Percentiles rank a stretch among this genome's conserved stretches.
These are phyloP conservation scores for Tolypocladium pustulatum DNA, from an alignment of 2,329 filamentous ascomycete species.

Conservation along the genomic window DNA sequence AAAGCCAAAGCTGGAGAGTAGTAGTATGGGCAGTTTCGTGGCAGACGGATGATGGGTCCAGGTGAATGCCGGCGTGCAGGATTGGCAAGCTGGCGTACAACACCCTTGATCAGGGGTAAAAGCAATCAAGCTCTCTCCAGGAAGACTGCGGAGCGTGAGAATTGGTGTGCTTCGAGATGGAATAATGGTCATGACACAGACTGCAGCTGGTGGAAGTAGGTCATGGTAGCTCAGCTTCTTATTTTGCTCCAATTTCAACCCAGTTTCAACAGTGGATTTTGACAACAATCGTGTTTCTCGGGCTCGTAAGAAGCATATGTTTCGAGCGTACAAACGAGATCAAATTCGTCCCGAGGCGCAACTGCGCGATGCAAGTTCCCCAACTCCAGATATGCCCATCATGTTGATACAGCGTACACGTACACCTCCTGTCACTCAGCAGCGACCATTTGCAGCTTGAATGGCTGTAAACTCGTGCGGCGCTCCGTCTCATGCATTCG, in stretches of 20 bases:
- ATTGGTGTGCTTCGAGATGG: not conserved
- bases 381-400: conserved; percentile 20
- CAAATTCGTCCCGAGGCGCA: conserved; percentile 3
- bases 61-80: not conserved
- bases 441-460: not conserved
- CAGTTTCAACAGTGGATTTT: not conserved
- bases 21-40: not conserved
- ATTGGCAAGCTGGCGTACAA: not conserved
- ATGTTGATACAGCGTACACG: conserved; percentile 16
- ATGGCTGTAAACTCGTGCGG: not conserved
- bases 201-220: not conserved
- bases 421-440: not conserved
- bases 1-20: not conserved
- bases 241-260: not conserved
- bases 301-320: not conserved
- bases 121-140: not conserved
- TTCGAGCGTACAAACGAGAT: conserved; percentile 1
- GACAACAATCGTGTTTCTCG: not conserved
- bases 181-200: no score
- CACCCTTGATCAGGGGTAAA: not conserved
- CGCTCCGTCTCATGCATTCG: not conserved
- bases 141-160: not conserved
- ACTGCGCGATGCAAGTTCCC: conserved; percentile 7
- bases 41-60: not conserved
- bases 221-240: not conserved